Evolutionary conservation across 139 green algal species (phyloP).

Genomic region (Raphidocelis subcapitata): DNA sequence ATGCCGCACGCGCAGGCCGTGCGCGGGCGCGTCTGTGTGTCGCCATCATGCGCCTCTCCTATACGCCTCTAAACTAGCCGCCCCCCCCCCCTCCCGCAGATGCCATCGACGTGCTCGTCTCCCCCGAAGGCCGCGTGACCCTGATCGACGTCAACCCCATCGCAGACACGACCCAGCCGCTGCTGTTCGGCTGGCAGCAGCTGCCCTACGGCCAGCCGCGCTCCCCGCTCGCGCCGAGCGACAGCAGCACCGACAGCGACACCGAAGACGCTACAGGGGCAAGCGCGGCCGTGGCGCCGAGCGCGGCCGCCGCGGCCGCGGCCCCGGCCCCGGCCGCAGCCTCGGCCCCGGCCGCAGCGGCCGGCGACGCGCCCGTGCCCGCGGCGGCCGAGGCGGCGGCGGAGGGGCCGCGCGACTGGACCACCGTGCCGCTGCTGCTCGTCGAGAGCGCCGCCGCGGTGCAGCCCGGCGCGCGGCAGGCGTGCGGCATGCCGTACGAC

Average conservation of each 20-base stretch:
- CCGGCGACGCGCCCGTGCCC: too few relatives aligned
- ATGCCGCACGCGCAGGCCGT: not conserved
- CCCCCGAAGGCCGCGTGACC: slow-evolving; percentile 43
- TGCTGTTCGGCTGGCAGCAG: slow-evolving; percentile 88
- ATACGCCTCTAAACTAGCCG: not conserved
- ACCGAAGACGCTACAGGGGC: too few relatives aligned
- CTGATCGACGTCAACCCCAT: slow-evolving; percentile 93
- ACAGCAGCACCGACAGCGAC: too few relatives aligned
- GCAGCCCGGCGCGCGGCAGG: slow-evolving; percentile 35
- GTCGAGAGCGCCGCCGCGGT: slow-evolving; percentile 26
- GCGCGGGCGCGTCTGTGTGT: not conserved
- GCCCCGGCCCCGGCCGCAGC: too few relatives aligned
- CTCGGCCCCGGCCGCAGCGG: too few relatives aligned
- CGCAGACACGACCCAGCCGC: slow-evolving; percentile 71
- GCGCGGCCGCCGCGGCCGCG: too few relatives aligned
- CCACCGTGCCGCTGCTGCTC: not conserved
- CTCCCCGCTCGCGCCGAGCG: too few relatives aligned
- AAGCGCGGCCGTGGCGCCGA: too few relatives aligned
- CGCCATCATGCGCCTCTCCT: not conserved
- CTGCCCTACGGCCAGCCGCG: slow-evolving; percentile 41
- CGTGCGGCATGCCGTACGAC: slow-evolving; percentile 53
- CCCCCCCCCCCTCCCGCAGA: slow-evolving; percentile 20
- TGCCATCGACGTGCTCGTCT: slow-evolving; percentile 85
- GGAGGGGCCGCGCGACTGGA: slow-evolving; percentile 22
- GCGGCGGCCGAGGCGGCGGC: slow-evolving; percentile 4